Base-by-base conservation (phyloP, 768 basidiomycete species). In the Cubamyces lactineus region DNA sequence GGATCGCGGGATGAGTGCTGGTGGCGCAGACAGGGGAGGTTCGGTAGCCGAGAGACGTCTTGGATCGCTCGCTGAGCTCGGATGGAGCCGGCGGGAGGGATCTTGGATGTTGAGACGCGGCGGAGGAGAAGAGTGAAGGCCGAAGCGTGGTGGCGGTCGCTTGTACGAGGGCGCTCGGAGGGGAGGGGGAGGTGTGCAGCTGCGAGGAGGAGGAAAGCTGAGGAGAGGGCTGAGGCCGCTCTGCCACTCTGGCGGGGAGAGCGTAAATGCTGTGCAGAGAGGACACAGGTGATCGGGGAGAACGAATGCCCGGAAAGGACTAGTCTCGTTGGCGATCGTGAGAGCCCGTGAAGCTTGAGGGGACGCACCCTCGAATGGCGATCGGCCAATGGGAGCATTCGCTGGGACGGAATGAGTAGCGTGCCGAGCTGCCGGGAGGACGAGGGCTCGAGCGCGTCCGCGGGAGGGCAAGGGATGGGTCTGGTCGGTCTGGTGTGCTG, bases 251-350 rank as follows among this genome's bases (percentile, higher is more conserved):
- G 28, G 28, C 47, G 34, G 24, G 24, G 48, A 47, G 30, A 28
- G 28, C 15, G 21, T 13, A 34, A 52, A 59, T 50, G 63, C 63
- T 59, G 63, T 64, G 63, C 63, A 51, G 59, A 8, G 7, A n/a
- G 54, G 42, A 64, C 62, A 63, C 62, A 63, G 62, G 62, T 63
- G 62, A 63, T 63, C 62, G 62, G 62, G 62, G 63, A 64, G 58
- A 23, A 59, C 58, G 50, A 53, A 45, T 43, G 57, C 53, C 63
- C 53, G 21, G 52, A 51, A 40, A 26, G 53, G 63, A 57, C 57
- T 62, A 59, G 55, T 9, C 21, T 51, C 12, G 54, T 26, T 56
- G 53, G 34, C 43, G 57, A 52, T 43, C 63, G 63, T 60, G 59
- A 30, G 53, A 56, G 57, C 40, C 59, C 60, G 60, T 65, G 64